Percentiles rank a stretch among this genome's conserved stretches.
Conservation (phyloP, 129 eudicot species). For the Cynara cardunculus region DNA sequence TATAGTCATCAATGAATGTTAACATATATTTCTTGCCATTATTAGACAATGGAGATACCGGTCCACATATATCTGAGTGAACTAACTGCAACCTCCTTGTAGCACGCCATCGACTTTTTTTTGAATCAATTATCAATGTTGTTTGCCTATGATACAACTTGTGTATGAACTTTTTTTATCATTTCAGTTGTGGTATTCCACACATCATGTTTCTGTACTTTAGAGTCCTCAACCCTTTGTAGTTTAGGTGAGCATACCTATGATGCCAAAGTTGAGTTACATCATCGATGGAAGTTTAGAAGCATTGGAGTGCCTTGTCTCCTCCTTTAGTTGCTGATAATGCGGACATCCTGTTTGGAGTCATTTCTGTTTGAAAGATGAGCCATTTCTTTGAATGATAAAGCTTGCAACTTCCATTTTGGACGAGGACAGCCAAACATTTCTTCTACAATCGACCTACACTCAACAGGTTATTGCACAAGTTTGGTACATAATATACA, state of each 20-base stretch:
- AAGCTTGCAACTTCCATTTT: neutral
- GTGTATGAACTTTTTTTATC: neutral
- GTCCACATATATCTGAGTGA: neutral
- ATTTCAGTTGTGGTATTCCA: neutral
- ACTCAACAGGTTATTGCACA: neutral
- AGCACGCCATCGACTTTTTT: no score
- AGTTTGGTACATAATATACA: constrained; percentile 3
- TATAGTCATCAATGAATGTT: no score
- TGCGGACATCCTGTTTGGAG: neutral
- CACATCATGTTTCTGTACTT: neutral
- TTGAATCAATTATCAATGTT: neutral
- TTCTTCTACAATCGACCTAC: neutral
- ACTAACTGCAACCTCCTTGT: neutral
- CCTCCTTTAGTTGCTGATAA: neutral
- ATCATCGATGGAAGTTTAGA: neutral
- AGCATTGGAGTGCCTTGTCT: neutral
- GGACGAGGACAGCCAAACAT: neutral
- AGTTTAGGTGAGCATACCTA: neutral
- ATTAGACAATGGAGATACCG: neutral
- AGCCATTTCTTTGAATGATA: neutral
- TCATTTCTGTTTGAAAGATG: neutral
- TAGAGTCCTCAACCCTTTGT: no score
- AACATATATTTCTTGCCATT: neutral
- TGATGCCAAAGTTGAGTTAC: neutral
- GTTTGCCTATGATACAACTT: constrained; percentile 3